Evolutionary conservation across 202 grass and related monocot species (phyloP), one percentile per base, ranked within the genome.

Genomic region (Hordeum pubiflorum): DNA sequence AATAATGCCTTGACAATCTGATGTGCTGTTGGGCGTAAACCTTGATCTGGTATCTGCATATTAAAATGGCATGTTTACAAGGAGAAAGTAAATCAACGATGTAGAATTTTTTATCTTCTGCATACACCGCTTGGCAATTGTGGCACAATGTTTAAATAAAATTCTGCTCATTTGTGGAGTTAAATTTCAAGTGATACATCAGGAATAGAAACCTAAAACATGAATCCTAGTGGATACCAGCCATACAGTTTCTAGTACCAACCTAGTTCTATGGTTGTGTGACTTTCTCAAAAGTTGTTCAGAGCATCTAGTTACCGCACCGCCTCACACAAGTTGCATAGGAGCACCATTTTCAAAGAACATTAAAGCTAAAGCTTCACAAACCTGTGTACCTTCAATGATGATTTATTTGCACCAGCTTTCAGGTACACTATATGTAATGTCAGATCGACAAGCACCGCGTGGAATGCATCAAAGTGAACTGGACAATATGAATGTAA

Each of bases 401-500:
- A 79, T 84, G 81, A 77, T 83, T 85, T 96, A 89, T 21, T 81
- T 37, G 87, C 87, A 88, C 92, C 90, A 82, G 92, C 75, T 96
- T 96, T 99, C 58, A 96, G 92, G 83, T 84, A 99, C 80, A 91
- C 92, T 72, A 96, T 85, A 58, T 99, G 96, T 63, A 96, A 72
- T 14, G 92, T 93, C 72, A 99, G 85, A 88, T 99, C 96, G 66
- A 99, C 92, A 84, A 96, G 92, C 23, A 89, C 91, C 2, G 90
- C 79, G 64, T 99, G 96, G 71, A 96, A 99, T 9, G 82, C 89
- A 76, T 99, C 96, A 82, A 99, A 99, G 80, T 99, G 91, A 44
- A 99, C 92, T 65, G 96, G 96, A 84, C 92, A 96, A 70, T 99
- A 99, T 38, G 96, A 90, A 81, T 99, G 96, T 58, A 93, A 76